Percentiles rank a stretch among this genome's conserved stretches.
These are phyloP conservation scores for Cladosporium velox DNA, from an alignment of 2,329 filamentous ascomycete genomes.

Conservation along the genomic window DNA sequence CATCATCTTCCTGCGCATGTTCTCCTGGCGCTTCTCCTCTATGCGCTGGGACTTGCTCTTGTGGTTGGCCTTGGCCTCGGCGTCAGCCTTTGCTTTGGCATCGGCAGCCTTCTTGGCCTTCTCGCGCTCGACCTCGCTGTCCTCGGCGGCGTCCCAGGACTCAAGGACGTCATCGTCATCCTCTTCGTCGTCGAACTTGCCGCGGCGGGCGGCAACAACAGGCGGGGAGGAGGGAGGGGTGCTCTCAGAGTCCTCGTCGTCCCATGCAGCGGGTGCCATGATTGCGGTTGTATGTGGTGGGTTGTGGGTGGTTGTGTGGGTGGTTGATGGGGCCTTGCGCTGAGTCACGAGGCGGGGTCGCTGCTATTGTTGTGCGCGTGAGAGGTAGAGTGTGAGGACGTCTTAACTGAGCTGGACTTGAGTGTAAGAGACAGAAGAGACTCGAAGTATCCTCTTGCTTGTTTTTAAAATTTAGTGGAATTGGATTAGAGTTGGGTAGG, in stretches of 20 bases:
- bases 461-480: neutral
- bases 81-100: constrained; percentile 85
- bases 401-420: constrained; percentile 4
- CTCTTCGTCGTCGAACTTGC: constrained; percentile 87
- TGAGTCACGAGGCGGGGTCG: constrained; percentile 19
- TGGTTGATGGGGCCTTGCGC: neutral
- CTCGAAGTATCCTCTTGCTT: neutral
- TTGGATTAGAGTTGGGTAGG: neutral
- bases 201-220: constrained; percentile 44
- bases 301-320: neutral
- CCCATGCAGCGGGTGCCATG: constrained; percentile 40
- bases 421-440: neutral
- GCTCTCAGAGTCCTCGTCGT: constrained; percentile 58
- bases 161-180: constrained; percentile 86
- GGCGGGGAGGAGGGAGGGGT: constrained; percentile 51
- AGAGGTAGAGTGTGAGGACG: neutral
- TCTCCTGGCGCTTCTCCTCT: constrained; percentile 69
- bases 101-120: constrained; percentile 86
- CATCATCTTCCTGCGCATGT: constrained; percentile 57
- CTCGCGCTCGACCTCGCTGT: constrained; percentile 94
- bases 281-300: constrained; percentile 30
- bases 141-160: constrained; percentile 94
- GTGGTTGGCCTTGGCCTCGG: constrained; percentile 83
- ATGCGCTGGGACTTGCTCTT: constrained; percentile 87
- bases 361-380: constrained; percentile 11